Conservation (phyloP, 78 protist species). For the Goniomonas avonlea region DNA sequence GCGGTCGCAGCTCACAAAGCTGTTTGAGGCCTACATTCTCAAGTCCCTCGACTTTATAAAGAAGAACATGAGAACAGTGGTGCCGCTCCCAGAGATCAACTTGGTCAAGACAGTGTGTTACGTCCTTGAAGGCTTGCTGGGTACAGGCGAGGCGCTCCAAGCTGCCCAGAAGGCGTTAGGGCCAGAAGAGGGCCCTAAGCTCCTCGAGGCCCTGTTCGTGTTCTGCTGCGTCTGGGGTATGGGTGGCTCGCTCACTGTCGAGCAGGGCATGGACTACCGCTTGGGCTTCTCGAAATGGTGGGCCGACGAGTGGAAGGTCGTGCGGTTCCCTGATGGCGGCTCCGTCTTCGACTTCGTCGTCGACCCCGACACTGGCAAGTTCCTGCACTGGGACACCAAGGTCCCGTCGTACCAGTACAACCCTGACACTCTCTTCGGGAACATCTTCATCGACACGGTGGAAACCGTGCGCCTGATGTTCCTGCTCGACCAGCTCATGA, state of each 20-base stretch:
- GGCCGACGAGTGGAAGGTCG: neutral
- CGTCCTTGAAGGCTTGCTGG: constrained; percentile 60
- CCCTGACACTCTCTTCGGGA: constrained; percentile 20
- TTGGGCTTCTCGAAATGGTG: constrained; percentile 56
- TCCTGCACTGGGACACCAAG: constrained; percentile 40
- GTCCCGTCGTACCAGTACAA: constrained; percentile 31
- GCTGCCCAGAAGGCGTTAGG: constrained; percentile 7
- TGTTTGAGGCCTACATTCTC: constrained; percentile 42
- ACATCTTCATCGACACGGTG: constrained; percentile 22
- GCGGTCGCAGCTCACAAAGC: neutral
- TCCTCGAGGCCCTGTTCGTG: constrained; percentile 40
- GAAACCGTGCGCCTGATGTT: constrained; percentile 47
- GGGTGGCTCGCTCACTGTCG: constrained; percentile 51
- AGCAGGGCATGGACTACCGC: constrained; percentile 48
- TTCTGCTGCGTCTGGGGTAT: constrained; percentile 70
- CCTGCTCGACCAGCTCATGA: neutral
- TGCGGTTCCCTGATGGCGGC: constrained; percentile 40
- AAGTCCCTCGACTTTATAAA: neutral
- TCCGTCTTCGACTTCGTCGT: constrained; percentile 62
- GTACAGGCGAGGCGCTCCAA: neutral
- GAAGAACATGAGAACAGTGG: constrained; percentile 29
- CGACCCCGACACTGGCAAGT: constrained; percentile 19
- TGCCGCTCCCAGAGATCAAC: constrained; percentile 52
- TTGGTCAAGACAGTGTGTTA: constrained; percentile 55
- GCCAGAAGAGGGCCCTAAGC: constrained; percentile 37